These are phyloP conservation scores for Ophiostoma australiae DNA, from an alignment of 2,329 filamentous ascomycete genomes.

Conservation along the genomic window DNA sequence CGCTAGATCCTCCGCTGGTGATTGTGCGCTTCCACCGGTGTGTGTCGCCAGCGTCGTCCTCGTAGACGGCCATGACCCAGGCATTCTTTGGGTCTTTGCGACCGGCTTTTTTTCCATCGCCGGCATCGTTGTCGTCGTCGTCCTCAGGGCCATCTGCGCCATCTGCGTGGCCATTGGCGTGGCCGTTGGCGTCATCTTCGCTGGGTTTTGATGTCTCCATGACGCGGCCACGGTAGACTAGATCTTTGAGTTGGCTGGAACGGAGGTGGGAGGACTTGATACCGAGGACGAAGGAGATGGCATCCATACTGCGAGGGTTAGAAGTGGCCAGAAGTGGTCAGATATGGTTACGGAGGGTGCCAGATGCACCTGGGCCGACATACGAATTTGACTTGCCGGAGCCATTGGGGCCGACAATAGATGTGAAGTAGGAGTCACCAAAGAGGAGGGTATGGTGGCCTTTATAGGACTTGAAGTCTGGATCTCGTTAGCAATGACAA, in stretches of 20 bases:
- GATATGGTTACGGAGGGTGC: background rate
- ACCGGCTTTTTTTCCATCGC: slow-evolving; percentile 55
- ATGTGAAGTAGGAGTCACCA: slow-evolving; percentile 97
- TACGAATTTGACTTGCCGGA: slow-evolving; percentile 93
- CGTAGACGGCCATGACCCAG: slow-evolving; percentile 99
- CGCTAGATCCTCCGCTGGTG: slow-evolving; percentile 79
- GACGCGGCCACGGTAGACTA: slow-evolving; percentile 93
- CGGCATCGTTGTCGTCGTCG: slow-evolving; percentile 47
- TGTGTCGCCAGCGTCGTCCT: slow-evolving; percentile 92
- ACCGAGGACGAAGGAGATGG: slow-evolving; percentile 96
- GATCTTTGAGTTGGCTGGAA: slow-evolving; percentile 86
- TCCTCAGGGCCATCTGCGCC: slow-evolving; percentile 53
- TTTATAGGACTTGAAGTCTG: slow-evolving; percentile 99
- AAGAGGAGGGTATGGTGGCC: slow-evolving; percentile 92
- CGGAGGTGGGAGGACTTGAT: slow-evolving; percentile 98
- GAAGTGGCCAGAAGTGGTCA: background rate
- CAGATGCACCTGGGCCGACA: slow-evolving; percentile 39
- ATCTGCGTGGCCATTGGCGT: slow-evolving; percentile 51
- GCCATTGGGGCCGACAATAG: slow-evolving; percentile 98
- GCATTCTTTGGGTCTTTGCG: slow-evolving; percentile 84
- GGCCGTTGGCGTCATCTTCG: slow-evolving; percentile 58
- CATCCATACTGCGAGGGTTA: slow-evolving; percentile 71
- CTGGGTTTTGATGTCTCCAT: slow-evolving; percentile 90
- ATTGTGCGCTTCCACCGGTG: slow-evolving; percentile 96
- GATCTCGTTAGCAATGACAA: slow-evolving; percentile 11